Conservation (phyloP, 208 protist genomes). For the Wallacemonas collosoma region DNA sequence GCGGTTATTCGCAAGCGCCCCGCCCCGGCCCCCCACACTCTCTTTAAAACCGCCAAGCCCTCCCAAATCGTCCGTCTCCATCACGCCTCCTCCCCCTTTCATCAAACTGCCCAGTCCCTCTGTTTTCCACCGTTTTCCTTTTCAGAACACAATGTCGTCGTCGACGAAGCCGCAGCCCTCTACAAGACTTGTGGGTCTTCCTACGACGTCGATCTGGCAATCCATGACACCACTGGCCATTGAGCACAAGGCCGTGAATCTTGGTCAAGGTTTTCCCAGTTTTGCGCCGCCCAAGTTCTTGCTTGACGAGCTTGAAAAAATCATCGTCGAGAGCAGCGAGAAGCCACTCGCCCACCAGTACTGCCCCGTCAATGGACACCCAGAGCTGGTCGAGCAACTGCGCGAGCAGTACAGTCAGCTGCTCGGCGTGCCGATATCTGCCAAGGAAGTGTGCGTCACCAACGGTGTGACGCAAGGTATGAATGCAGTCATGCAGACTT, state of each 20-base stretch:
- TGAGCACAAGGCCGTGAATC: conserved; percentile 87
- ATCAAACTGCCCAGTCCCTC: background rate
- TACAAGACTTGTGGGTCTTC: conserved; percentile 35
- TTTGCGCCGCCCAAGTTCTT: conserved; percentile 78
- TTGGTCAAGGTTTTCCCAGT: conserved; percentile 93
- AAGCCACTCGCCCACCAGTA: conserved; percentile 83
- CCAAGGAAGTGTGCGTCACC: conserved; percentile 69
- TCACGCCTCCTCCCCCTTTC: no score
- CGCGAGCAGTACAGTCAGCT: conserved; percentile 58
- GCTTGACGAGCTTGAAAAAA: conserved; percentile 52
- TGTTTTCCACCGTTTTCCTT: background rate
- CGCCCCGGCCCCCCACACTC: background rate
- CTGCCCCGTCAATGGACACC: conserved; percentile 62
- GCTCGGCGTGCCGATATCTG: conserved; percentile 49
- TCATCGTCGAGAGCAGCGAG: conserved; percentile 38
- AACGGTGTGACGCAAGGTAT: conserved; percentile 89
- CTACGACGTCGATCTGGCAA: conserved; percentile 63
- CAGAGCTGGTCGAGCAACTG: conserved; percentile 69
- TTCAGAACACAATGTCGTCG: conserved; percentile 3
- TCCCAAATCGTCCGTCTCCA: no score
- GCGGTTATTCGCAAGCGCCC: background rate
- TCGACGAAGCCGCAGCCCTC: conserved; percentile 31
- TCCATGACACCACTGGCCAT: conserved; percentile 89
- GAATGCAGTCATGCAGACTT: conserved; percentile 70
- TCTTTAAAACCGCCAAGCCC: background rate